A percentile compares a stretch with the other conserved stretches of the same genome.
Conservation (phyloP, 1,284 basidiomycete species). For the Pulchroboletus neoregius region DNA sequence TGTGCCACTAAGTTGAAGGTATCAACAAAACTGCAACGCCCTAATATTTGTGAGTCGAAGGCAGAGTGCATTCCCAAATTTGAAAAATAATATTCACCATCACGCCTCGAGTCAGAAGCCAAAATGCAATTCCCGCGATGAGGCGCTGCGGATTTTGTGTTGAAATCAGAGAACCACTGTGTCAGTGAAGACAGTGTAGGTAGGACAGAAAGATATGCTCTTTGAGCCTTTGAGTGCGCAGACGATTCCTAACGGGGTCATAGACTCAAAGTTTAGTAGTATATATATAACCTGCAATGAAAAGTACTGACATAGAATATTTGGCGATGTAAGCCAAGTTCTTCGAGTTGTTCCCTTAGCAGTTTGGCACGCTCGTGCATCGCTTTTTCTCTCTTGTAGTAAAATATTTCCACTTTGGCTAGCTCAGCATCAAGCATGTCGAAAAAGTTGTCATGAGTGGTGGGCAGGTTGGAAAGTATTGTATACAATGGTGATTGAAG, state of each 20-base stretch:
- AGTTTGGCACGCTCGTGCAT: constrained; percentile 48
- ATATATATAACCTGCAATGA: constrained; percentile 41
- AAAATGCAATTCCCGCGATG: background rate
- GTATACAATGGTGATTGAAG: constrained; percentile 44
- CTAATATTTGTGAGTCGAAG: constrained; percentile 4
- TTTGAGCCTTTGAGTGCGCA: constrained; percentile 1
- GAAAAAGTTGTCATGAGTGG: constrained; percentile 70
- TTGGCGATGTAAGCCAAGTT: constrained; percentile 68
- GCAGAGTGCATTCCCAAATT: background rate
- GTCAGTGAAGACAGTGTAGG: constrained; percentile 8
- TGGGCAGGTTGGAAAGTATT: constrained; percentile 50
- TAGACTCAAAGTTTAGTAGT: constrained; percentile 2
- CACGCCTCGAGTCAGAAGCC: constrained; percentile 15
- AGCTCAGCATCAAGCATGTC: constrained; percentile 70
- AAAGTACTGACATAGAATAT: constrained; percentile 54
- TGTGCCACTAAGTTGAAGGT: background rate
- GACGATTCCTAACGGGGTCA: constrained; percentile 19
- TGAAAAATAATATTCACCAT: constrained; percentile 10
- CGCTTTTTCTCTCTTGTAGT: constrained; percentile 68
- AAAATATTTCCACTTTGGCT: constrained; percentile 83
- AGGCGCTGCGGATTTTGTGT: background rate
- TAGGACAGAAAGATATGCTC: constrained; percentile 5
- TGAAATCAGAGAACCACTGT: background rate
- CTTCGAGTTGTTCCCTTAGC: constrained; percentile 69
- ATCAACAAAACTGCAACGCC: background rate